Base-by-base conservation (phyloP, 1,139 yeast genomes). In the Suhomyces ambrosiae region DNA sequence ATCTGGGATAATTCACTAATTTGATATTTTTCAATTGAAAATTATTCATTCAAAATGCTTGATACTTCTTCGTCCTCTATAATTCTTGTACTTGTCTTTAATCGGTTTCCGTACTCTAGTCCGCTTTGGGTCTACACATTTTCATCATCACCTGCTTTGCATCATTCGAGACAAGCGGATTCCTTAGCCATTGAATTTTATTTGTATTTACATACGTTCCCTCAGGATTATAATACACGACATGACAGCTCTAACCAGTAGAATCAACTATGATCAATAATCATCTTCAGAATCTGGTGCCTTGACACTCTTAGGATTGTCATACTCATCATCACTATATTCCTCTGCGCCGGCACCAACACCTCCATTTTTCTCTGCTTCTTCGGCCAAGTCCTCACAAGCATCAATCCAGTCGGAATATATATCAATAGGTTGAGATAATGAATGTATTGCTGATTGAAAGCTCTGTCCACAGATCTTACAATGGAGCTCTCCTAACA, bases 391-490 rank as follows among this genome's bases (percentile, higher is more conserved):
- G 36, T 94, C 96, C 55, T 92, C 98, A 58, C 96, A 92, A 1
- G 97, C 98, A 68, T 92, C 98, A 41, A 89, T 89, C 98, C 98
- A 92, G 58, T 90, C 98, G 35, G 96, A 86, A 59, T 92, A 92
- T 16, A 92, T 87, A 61, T 92, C 98, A 27, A 92, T 90, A 0
- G 98, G 96, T 44, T 84, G 90, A 1, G 89, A 80, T 39, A 85
- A 69, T 32, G 85, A 80, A 60, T 88, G 88, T 50, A 90, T 88
- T 33, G 92, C 79, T 3, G 96, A 81, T 60, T 90, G 97, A 68
- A 92, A 94, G 33, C 80, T 79, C 58, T 92, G 97, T 1, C 97
- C 97, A 60, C 98, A 92, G 19, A 90, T 86, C 60, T 92, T 92
- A 61, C 98, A 92, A 45, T 80, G 82, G 45, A 92, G 67, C 26